phyloP scores from a whole-genome alignment of 148 eudicot genomes.

The Camellia japonica region DNA sequence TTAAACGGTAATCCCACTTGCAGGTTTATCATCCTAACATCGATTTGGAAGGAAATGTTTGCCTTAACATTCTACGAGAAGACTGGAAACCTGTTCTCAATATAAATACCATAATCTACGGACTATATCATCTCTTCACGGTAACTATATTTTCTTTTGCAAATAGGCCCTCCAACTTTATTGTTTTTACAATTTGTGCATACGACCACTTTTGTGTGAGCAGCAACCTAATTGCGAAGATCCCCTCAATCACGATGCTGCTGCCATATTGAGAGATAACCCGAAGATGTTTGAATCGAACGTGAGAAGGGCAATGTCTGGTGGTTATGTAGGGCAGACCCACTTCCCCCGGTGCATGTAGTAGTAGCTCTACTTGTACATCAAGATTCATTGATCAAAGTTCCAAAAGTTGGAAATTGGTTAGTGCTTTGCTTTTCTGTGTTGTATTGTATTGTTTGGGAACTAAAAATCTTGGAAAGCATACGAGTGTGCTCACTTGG shows the following conservation, averaged over 20 bases:
- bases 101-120: slow-evolving; percentile 80
- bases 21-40: slow-evolving; percentile 95
- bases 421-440: not conserved
- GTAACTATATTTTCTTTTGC: slow-evolving; percentile 31
- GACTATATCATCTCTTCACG: slow-evolving; percentile 83
- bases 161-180: not conserved
- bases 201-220: slow-evolving; percentile 1
- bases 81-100: slow-evolving; percentile 94
- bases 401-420: not conserved
- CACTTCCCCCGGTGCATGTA: slow-evolving; percentile 64
- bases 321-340: slow-evolving; percentile 83
- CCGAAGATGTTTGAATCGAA: slow-evolving; percentile 74
- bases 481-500: not conserved
- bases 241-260: slow-evolving; percentile 93
- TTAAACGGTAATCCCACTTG: not conserved
- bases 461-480: not conserved
- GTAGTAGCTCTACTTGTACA: not conserved
- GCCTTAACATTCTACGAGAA: slow-evolving; percentile 90
- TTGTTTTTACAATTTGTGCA: not conserved
- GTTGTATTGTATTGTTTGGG: not conserved
- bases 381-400: not conserved
- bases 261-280: slow-evolving; percentile 83
- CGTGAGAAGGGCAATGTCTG: slow-evolving; percentile 83
- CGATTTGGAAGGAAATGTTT: slow-evolving; percentile 91
- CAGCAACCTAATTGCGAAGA: slow-evolving; percentile 97